Base-by-base conservation (phyloP, 2,329 filamentous ascomycete species). In the Hymenoscyphus albidus region DNA sequence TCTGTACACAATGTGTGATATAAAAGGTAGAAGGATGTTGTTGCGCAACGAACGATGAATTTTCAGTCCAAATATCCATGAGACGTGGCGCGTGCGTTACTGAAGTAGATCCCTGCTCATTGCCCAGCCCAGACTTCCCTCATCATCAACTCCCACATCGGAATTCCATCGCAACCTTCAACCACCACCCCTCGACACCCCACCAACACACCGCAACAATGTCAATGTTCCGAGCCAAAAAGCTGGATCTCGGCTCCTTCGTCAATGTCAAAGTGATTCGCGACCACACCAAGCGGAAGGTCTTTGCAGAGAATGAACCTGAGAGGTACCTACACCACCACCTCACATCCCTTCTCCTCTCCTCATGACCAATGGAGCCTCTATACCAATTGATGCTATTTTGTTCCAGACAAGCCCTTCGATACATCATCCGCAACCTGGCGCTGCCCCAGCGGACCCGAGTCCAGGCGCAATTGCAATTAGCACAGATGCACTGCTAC, bases 271-370 rank as follows among this genome's bases (percentile, higher is more conserved):
- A 89, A 71, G 85, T 91, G 70, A 90, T 99, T 76, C 92, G 95
- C 73, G 95, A 99, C 79, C 92, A 98, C 81, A 93, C 93, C 63
- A 99, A 98, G 86, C 90, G 95, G 74, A 94, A 96, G 81, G 91
- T 93, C 65, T 97, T 93, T 74, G 90, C 90, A 75, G 83, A 92
- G 76, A 82, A 89, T 75, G 95, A 99, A 81, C 87, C 93, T 4
- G 90, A 97, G 80, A 89, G 94, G 93, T 75, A 72, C 44, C 68
- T 18, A 22, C n/a, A 48, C 38, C 13, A 22, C 60, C 31, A 18
- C n/a, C 39, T 18, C 27, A 54, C 9, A 40, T 55, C 22, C 39
- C 12, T 27, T 39, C 22, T n/a, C 14, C 10, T 38, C 39, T 7
- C 39, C 58, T 13, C 22, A 40, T 22, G 31, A 40, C 9, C 18